A percentile compares a stretch with the other conserved stretches of the same genome.
Conservation (phyloP, 352 stramenopile species). For the Globisporangium acanthophoron region DNA sequence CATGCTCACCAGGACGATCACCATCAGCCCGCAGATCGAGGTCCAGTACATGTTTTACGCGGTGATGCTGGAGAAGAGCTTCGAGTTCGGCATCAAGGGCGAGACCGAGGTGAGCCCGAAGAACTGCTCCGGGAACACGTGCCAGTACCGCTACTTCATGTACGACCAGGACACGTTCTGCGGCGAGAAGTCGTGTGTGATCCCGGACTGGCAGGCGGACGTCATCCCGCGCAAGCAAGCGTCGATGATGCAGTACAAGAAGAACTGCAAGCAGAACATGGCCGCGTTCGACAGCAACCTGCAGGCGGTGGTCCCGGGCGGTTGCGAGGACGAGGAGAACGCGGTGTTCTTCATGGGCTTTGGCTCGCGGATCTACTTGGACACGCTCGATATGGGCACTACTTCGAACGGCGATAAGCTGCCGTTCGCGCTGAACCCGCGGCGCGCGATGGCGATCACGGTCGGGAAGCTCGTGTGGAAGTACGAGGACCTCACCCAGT, state of each 20-base stretch:
- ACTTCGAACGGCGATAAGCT: background rate
- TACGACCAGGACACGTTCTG: conserved; percentile 11
- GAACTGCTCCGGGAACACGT: conserved; percentile 7
- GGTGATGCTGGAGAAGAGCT: conserved; percentile 9
- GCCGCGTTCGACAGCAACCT: conserved; percentile 6
- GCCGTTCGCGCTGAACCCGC: conserved; percentile 12
- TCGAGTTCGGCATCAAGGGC: conserved; percentile 7
- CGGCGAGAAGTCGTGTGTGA: conserved; percentile 7
- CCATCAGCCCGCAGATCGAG: conserved; percentile 13
- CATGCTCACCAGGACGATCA: conserved; percentile 3
- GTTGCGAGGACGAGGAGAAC: conserved; percentile 11
- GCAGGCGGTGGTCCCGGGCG: conserved; percentile 10
- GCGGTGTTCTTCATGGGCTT: conserved; percentile 15
- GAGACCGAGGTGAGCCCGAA: conserved; percentile 5
- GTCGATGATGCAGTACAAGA: conserved; percentile 19
- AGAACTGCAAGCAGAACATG: conserved; percentile 2
- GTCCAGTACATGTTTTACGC: conserved; percentile 10
- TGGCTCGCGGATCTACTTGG: conserved; percentile 8
- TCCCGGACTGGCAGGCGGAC: conserved; percentile 15
- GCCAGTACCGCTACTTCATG: conserved; percentile 13
- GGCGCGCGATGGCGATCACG: conserved; percentile 22
- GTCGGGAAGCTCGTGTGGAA: conserved; percentile 37
- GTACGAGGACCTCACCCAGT: conserved; percentile 18
- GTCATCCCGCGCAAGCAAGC: conserved; percentile 14
- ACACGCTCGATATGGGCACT: conserved; percentile 5